Evolutionary conservation across 2,329 filamentous ascomycete genomes (phyloP), one percentile per base, ranked within the genome.

Genomic region (Fusarium temperatum): DNA sequence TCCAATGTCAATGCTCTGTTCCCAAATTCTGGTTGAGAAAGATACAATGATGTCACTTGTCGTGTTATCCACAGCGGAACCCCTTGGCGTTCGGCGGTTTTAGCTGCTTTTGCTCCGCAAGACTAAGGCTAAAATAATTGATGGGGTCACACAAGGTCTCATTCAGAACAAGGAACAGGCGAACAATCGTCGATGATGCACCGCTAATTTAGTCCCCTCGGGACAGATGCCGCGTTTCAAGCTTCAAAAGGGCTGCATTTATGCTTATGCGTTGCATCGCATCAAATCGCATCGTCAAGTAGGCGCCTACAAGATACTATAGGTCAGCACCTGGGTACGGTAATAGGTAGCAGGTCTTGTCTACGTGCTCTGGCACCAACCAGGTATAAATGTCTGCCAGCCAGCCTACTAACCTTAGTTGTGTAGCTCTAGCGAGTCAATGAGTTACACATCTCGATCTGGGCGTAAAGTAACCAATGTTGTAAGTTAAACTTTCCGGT

Each of bases 31-130:
- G 66, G 59, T 47, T 55, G 41, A 39, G 17, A 53, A 45, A 24
- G 28, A 59, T 28, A 30, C 50, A 55, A 72, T 75, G 72, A 75
- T 69, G 72, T 75, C 72, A 75, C 68, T 72, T 70, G 62, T 61
- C 68, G 60, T 45, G 44, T 45, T 60, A 61, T 59, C 60, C 51
- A 65, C 44, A 53, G 41, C 59, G 47, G 59, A 36, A 41, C 67
- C 62, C 66, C 72, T 75, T 72, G 72, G 56, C 72, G 58, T 36
- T 65, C 39, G 54, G 61, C 18, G 35, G 15, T 59, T 54, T 36
- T 70, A 41, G 47, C 58, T 73, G 50, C 42, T 57, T 58, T 55
- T 48, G 47, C 56, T 51, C 56, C 38, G 17, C 57, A 56, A 63
- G 62, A 41, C 64, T 71, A 59, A 63, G 51, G 24, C 35, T n/a